A percentile compares a stretch with the other conserved stretches of the same genome.
phyloP scores from a whole-genome alignment of 2,329 filamentous ascomycete species.

The Biscogniauxia marginata region DNA sequence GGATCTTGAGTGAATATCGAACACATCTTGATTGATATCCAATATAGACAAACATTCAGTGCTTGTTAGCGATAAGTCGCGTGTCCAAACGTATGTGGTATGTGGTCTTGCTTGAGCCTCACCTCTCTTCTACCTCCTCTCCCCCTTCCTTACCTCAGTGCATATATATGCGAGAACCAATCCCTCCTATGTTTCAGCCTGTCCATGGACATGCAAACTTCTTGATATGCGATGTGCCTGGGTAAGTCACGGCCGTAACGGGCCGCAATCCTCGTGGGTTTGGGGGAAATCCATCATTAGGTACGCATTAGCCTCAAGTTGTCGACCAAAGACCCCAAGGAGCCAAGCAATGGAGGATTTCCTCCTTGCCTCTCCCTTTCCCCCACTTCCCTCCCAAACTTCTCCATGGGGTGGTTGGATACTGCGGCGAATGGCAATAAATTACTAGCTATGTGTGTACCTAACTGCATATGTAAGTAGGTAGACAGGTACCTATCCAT shows the following conservation, averaged over 20 bases:
- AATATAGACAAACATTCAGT: background rate
- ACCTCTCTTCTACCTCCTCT: background rate
- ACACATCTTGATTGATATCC: background rate
- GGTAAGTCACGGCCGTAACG: background rate
- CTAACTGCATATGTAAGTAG: background rate
- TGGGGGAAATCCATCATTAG: background rate
- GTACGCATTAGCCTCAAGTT: no score
- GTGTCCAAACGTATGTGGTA: no score
- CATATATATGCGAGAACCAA: no score
- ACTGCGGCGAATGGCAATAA: background rate
- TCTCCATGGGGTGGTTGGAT: background rate
- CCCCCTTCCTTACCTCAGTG: background rate
- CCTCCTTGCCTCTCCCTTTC: background rate
- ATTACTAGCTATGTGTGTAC: background rate
- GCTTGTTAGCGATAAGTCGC: no score
- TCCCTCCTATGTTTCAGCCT: no score
- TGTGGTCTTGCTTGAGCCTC: background rate
- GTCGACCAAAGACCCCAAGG: background rate
- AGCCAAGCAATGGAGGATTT: background rate
- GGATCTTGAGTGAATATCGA: background rate
- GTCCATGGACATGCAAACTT: no score
- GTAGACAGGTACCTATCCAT: background rate
- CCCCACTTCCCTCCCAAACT: background rate
- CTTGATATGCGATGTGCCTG: background rate
- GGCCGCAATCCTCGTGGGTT: background rate